phyloP scores from a whole-genome alignment of 371 early-diverging fungal genomes.

The Rhizopus stolonifer region DNA sequence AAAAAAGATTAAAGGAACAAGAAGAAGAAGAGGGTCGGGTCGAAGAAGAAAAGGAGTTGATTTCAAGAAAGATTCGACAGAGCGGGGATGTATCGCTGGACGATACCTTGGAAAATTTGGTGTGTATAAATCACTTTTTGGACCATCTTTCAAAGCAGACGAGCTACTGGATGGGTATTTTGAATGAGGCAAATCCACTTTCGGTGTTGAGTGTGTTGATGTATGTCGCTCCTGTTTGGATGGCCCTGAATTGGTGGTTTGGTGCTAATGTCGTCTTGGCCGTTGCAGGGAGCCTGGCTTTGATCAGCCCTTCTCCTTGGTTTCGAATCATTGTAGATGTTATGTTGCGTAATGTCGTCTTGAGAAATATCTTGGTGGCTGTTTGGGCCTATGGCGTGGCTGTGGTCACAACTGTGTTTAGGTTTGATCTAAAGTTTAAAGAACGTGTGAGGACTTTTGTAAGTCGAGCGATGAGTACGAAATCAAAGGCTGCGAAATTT shows the following conservation, averaged over 20 bases:
- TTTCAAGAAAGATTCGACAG: slow-evolving; percentile 33
- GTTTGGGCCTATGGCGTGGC: slow-evolving; percentile 42
- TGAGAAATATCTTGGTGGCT: slow-evolving; percentile 21
- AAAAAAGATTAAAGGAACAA: slow-evolving; percentile 6
- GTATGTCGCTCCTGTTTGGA: slow-evolving; percentile 38
- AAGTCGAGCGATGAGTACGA: slow-evolving; percentile 17
- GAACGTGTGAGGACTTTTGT: background rate
- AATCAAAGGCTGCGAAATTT: slow-evolving; percentile 19
- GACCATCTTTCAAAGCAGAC: slow-evolving; percentile 11
- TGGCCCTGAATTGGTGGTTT: slow-evolving; percentile 21
- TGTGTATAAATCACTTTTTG: slow-evolving; percentile 26
- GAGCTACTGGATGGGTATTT: background rate
- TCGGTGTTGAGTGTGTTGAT: slow-evolving; percentile 24
- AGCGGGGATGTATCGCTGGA: slow-evolving; percentile 41
- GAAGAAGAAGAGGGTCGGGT: slow-evolving; percentile 24
- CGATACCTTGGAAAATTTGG: slow-evolving; percentile 38
- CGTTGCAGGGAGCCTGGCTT: slow-evolving; percentile 16
- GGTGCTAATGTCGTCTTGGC: slow-evolving; percentile 25
- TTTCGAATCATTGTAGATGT: slow-evolving; percentile 16
- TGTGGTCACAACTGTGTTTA: background rate
- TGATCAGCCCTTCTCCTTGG: slow-evolving; percentile 31
- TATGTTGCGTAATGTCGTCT: slow-evolving; percentile 19
- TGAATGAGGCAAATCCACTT: slow-evolving; percentile 29
- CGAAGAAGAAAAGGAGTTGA: slow-evolving; percentile 28
- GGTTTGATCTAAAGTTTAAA: slow-evolving; percentile 3